These are phyloP conservation scores for Diaporthe sp. DNA, from an alignment of 2,329 filamentous ascomycete species.

Conservation along the genomic window DNA sequence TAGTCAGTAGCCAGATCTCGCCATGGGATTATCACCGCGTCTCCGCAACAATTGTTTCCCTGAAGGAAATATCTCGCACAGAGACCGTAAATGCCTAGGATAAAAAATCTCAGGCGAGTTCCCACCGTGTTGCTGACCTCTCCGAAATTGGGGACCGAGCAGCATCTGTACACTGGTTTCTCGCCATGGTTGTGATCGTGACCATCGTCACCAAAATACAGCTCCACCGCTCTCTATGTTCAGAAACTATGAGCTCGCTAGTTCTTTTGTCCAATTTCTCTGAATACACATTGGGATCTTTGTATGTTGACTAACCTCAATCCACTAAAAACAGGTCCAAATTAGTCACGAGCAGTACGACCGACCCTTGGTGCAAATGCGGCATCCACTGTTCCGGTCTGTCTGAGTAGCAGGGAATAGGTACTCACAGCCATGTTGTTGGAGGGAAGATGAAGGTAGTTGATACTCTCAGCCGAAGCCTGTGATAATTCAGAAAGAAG, in stretches of 20 bases:
- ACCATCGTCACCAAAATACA: conserved; percentile 3
- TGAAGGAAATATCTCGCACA: conserved; percentile 16
- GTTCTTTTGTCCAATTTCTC: background rate
- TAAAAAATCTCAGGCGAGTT: background rate
- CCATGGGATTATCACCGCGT: background rate
- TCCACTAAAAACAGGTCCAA: background rate
- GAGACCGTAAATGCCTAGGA: background rate
- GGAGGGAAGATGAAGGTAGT: conserved; percentile 15
- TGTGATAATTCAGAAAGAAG: background rate
- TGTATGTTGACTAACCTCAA: background rate
- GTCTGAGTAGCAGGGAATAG: background rate
- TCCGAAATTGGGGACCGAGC: conserved; percentile 7
- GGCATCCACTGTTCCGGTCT: background rate
- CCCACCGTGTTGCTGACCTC: conserved; percentile 15
- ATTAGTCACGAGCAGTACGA: background rate
- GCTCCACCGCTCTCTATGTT: background rate
- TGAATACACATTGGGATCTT: background rate
- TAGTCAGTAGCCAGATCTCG: background rate
- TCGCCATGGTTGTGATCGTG: background rate
- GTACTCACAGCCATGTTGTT: conserved; percentile 22
- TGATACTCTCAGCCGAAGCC: background rate
- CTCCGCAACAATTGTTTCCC: background rate
- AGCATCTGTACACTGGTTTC: background rate
- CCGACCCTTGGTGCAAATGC: background rate
- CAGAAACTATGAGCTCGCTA: background rate